These are phyloP conservation scores for Malus orientalis DNA, from an alignment of 306 rosid species.

Conservation along the genomic window DNA sequence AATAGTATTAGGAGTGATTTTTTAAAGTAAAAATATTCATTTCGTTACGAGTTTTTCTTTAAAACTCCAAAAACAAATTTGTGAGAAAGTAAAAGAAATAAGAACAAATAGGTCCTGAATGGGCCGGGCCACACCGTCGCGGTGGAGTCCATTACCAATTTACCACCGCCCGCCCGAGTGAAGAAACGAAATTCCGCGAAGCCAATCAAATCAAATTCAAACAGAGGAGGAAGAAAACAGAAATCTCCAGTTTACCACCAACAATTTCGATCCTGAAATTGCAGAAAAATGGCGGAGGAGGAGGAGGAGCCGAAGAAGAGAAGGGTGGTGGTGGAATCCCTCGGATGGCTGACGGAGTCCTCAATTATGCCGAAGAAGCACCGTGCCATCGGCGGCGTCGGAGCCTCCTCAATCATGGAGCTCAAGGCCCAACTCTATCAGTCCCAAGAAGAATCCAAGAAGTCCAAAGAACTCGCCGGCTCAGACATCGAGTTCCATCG, in stretches of 20 bases:
- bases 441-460: conserved; percentile 83
- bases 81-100: too few species aligned
- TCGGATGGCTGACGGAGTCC: conserved; percentile 98
- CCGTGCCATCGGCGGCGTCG: conserved; percentile 76
- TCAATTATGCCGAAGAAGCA: conserved; percentile 95
- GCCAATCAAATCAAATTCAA: not conserved
- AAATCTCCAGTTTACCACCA: not conserved
- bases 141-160: not conserved
- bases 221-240: not conserved
- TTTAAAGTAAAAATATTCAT: too few species aligned
- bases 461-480: conserved; percentile 51
- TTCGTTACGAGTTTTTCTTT: too few species aligned
- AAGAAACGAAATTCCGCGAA: not conserved
- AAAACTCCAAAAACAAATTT: too few species aligned
- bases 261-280: not conserved
- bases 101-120: not conserved
- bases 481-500: conserved; percentile 63
- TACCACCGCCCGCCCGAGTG: not conserved
- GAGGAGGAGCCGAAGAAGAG: conserved; percentile 41
- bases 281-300: conserved; percentile 23
- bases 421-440: conserved; percentile 83
- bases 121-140: not conserved
- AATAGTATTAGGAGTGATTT: too few species aligned
- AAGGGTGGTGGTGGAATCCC: conserved; percentile 62
- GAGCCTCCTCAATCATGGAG: conserved; percentile 82